These are phyloP conservation scores for Knoxdaviesia proteae DNA, from an alignment of 2,329 filamentous ascomycete genomes.

Conservation along the genomic window DNA sequence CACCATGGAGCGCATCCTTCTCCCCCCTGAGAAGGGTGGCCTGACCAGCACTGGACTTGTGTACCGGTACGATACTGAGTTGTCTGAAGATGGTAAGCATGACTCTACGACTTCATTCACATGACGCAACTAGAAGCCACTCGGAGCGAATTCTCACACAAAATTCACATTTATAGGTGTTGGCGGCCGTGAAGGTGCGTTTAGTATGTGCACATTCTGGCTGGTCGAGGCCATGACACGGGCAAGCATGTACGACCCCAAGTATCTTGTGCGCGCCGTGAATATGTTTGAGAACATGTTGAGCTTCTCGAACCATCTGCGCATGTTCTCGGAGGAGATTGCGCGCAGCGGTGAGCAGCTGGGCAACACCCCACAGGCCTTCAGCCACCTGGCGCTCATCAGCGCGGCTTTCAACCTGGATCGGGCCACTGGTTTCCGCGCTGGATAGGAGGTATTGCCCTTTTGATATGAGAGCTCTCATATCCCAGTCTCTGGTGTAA, in stretches of 20 bases:
- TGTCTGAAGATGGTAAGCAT: constrained; percentile 44
- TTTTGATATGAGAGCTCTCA: too few relatives aligned
- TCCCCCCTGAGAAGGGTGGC: constrained; percentile 53
- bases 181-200: constrained; percentile 54
- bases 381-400: constrained; percentile 55
- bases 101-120: background rate
- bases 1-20: constrained; percentile 51
- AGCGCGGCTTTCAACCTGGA: constrained; percentile 61
- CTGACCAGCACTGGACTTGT: constrained; percentile 56
- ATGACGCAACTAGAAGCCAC: too few relatives aligned
- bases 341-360: constrained; percentile 54
- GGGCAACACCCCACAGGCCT: constrained; percentile 62
- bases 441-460: too few relatives aligned
- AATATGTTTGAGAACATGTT: constrained; percentile 63
- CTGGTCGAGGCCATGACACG: constrained; percentile 59
- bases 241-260: constrained; percentile 42
- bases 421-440: constrained; percentile 15
- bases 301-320: constrained; percentile 53
- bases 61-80: constrained; percentile 50
- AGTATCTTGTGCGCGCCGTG: constrained; percentile 39
- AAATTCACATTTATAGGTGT: constrained; percentile 27
- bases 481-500: too few relatives aligned
- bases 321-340: constrained; percentile 66
- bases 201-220: constrained; percentile 72
- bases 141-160: background rate